Conservation (phyloP, 2,329 filamentous ascomycete species). For the Chaetomium sp. region DNA sequence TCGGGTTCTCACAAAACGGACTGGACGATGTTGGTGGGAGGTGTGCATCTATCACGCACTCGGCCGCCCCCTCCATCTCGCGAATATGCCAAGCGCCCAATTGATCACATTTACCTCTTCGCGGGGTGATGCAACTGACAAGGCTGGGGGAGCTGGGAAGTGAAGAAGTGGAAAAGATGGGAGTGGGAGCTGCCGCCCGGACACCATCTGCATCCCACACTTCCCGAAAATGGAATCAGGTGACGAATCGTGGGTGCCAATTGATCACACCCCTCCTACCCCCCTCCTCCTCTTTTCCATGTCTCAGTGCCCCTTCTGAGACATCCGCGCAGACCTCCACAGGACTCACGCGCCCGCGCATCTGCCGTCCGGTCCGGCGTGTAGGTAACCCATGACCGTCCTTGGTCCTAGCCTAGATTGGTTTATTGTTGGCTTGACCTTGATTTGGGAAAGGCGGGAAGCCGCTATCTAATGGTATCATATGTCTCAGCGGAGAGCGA, state of each 20-base stretch:
- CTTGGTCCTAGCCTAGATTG: too few relatives aligned
- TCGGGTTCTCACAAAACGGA: too few relatives aligned
- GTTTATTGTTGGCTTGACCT: too few relatives aligned
- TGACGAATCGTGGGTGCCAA: slow-evolving; percentile 9
- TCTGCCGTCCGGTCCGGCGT: background rate
- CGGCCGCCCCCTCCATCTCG: too few relatives aligned
- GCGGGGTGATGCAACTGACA: background rate
- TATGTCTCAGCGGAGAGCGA: too few relatives aligned
- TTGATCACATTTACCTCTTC: background rate
- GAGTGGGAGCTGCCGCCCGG: background rate
- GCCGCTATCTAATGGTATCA: too few relatives aligned
- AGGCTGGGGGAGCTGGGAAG: too few relatives aligned
- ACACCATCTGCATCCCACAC: background rate
- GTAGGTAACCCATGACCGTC: too few relatives aligned
- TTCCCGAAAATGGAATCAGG: slow-evolving; percentile 1
- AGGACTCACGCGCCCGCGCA: background rate
- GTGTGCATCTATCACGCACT: background rate
- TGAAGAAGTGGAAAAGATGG: too few relatives aligned
- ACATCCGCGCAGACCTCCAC: background rate
- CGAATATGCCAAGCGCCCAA: background rate
- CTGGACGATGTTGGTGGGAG: background rate
- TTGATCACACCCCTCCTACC: background rate
- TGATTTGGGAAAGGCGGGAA: too few relatives aligned
- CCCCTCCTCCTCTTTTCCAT: background rate
- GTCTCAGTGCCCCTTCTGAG: background rate